Base-by-base conservation (phyloP, 169 alveolate genomes). In the Theileria parva region DNA sequence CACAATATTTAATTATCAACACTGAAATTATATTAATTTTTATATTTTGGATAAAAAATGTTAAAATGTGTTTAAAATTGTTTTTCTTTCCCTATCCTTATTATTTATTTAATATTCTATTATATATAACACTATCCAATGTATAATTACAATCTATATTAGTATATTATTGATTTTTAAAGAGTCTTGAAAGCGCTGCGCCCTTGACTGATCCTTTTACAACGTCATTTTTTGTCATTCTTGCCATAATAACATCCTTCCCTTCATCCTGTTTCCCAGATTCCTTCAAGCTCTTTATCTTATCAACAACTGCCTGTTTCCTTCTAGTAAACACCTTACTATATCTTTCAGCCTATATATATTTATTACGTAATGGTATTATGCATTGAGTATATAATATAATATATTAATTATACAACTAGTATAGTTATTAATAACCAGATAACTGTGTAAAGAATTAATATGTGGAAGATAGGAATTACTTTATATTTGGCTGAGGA, bases 151-250 rank as follows among this genome's bases (percentile, higher is more conserved):
- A 12, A 4, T 27, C 17, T 39, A 53, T 23, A 44, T 23, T 28
- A 21, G 21, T 51, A n/a, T 23, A 63, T 50, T 74, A 44, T 44
- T 57, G 13, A 30, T 77, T 72, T 66, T 64, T 25, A n/a, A 27
- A 48, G 77, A 66, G 77, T 8, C 91, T 67, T 48, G 91, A 53
- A 27, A 85, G 55, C 0, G 91, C 91, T 19, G 91, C 91, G 0
- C 91, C 91, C 19, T 53, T 70, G 2, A 85, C 88, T 7, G 77
- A 15, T 11, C 91, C 91, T 28, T 72, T 67, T 25, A 78, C 80
- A 2, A 70, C 68, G 25, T 77, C 64, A 28, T 50, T 68, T 51
- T 32, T 60, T 53, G 87, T 73, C 85, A 77, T 53, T 23, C 70
- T 85, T n/a, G 55, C 39, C 53, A 85, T 5, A 23, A 77, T 65